Percentiles rank a stretch among this genome's conserved stretches.
Conservation (phyloP, 306 rosid species). For the Cucurbita pepo region DNA sequence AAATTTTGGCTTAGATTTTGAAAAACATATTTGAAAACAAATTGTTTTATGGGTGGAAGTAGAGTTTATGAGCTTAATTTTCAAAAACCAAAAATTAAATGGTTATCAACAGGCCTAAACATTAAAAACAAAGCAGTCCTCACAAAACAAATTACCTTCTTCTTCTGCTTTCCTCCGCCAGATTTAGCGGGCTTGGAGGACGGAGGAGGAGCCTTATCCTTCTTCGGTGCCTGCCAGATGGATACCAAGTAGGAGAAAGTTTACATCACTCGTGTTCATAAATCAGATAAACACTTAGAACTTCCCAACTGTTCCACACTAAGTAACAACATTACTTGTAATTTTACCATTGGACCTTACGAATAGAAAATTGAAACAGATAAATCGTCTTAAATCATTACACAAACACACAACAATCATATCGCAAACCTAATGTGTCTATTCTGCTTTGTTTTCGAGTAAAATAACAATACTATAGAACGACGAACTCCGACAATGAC, state of each 20-base stretch:
- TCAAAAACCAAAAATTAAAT: too few relatives aligned
- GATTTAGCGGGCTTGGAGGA: too few relatives aligned
- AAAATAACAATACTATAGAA: neutral
- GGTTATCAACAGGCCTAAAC: neutral
- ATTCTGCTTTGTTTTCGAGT: neutral
- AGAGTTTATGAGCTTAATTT: too few relatives aligned
- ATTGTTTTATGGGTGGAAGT: too few relatives aligned
- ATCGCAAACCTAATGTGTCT: neutral
- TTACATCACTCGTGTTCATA: neutral
- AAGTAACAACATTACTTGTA: neutral
- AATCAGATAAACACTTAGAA: neutral
- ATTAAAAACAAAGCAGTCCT: neutral
- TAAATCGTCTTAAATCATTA: neutral
- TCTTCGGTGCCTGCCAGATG: neutral
- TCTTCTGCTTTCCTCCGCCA: too few relatives aligned
- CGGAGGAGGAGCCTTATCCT: too few relatives aligned
- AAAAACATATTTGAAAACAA: neutral
- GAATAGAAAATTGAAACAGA: neutral
- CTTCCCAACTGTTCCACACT: neutral
- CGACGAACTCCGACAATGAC: neutral
- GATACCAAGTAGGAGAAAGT: neutral
- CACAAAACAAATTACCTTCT: too few relatives aligned
- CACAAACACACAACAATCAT: neutral
- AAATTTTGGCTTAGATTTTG: neutral
- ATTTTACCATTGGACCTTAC: neutral